Percentiles rank a stretch among this genome's conserved stretches.
Conservation (phyloP, 257 asterid genomes). For the Solanum etuberosum region DNA sequence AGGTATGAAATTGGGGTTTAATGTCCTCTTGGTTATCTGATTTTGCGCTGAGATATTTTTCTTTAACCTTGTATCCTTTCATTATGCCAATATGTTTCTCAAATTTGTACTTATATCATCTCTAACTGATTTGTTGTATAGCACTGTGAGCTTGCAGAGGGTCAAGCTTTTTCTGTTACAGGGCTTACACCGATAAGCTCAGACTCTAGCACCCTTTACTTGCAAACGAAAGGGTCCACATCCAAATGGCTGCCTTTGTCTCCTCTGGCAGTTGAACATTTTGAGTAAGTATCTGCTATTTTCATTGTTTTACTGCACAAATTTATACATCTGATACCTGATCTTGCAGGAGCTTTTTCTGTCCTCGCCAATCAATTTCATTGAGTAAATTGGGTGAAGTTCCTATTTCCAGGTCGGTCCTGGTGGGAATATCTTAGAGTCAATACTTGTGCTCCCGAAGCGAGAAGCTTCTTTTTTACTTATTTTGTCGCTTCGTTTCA, state of each 20-base stretch:
- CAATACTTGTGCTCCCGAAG: slow-evolving; percentile 5
- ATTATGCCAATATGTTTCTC: background rate
- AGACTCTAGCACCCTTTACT: slow-evolving; percentile 58
- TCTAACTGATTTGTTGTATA: slow-evolving; percentile 9
- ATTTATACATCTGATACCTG: background rate
- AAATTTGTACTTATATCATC: background rate
- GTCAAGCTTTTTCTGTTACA: slow-evolving; percentile 67
- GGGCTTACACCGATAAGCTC: slow-evolving; percentile 67
- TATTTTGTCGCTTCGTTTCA: slow-evolving; percentile 13
- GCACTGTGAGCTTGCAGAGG: slow-evolving; percentile 69
- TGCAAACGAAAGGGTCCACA: slow-evolving; percentile 69
- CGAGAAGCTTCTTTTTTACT: slow-evolving; percentile 3
- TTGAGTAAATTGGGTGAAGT: slow-evolving; percentile 64
- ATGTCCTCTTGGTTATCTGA: background rate
- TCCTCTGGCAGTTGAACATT: slow-evolving; percentile 27
- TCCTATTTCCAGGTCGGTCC: slow-evolving; percentile 61
- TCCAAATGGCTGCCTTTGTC: slow-evolving; percentile 67
- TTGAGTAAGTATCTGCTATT: slow-evolving; percentile 40
- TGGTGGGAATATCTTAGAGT: background rate
- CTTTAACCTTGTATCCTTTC: background rate
- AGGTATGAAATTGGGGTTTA: slow-evolving; percentile 30
- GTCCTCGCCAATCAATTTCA: slow-evolving; percentile 55
- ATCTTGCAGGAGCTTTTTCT: slow-evolving; percentile 58
- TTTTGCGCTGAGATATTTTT: background rate
- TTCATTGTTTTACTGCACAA: background rate